Base-by-base conservation (phyloP, 2,329 filamentous ascomycete species). In the Aspergillus ibericus region DNA sequence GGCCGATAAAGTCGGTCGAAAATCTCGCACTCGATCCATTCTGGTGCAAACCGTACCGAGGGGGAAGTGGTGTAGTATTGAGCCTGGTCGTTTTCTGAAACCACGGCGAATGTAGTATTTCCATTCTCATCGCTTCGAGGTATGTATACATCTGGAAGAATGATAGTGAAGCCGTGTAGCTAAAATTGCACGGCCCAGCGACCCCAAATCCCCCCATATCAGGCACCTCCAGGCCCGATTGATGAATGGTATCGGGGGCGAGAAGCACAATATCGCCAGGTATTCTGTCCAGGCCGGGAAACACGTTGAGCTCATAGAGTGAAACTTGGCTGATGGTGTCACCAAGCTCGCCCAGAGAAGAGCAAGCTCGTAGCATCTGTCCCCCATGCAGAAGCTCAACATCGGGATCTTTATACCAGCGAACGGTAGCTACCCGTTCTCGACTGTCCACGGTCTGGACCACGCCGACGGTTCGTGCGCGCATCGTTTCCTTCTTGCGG, bases 401-500 rank as follows among this genome's bases (percentile, higher is more conserved):
- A 16, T 72, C 65, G 2, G 77, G 70, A 38, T 75, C 62, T 40
- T 68, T 59, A 64, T 81, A 85, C 85, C 85, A 87, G 36, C 78
- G 76, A 2, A 87, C 77, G 7, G 73, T 76, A 15, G 84, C 84
- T 64, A 86, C 81, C 25, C 83, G 78, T 61, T 85, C 83, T n/a
- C 69, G 73, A 5, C 81, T 77, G 61, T 85, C 79, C 18, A 86
- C 83, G 5, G 73, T 72, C 62, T 87, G 84, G 1, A 87, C 80
- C 1, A 87, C 76, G 22, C 85, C 85, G 2, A 86, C 78, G 61
- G 78, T 81, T 22, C 74, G 69, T 3, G 82, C 71, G 5, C 76
- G 73, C 60, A 64, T 35, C 9, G 20, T 53, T 25, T 58, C 56
- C 40, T 40, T 59, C 35, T 35, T 32, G 16, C 42, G 54, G 2